A percentile compares a stretch with the other conserved stretches of the same genome.
Evolutionary conservation across 768 basidiomycete species (phyloP).

Genomic region (Cyclocybe cylindracea): DNA sequence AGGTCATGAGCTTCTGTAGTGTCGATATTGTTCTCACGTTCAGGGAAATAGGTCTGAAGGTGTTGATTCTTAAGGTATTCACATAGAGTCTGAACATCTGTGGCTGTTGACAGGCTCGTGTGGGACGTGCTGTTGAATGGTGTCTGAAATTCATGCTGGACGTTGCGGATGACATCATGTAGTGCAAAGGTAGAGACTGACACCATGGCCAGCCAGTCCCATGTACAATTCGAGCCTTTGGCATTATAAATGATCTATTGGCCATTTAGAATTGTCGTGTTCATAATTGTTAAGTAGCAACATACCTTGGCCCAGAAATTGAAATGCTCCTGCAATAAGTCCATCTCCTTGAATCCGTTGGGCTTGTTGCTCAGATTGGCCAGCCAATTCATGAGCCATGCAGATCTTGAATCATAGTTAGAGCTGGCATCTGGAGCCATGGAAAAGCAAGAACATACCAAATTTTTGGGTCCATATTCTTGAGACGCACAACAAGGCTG

Average conservation of each 20-base stretch:
- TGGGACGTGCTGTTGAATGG: constrained; percentile 15
- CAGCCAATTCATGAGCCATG: constrained; percentile 4
- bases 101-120: constrained; percentile 7
- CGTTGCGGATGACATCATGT: constrained; percentile 12
- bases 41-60: constrained; percentile 5
- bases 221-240: constrained; percentile 14
- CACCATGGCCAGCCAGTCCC: constrained; percentile 17
- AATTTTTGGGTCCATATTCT: constrained; percentile 10
- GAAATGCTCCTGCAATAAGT: constrained; percentile 5
- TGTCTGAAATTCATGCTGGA: constrained; percentile 10
- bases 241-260: constrained; percentile 16
- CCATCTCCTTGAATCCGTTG: constrained; percentile 4
- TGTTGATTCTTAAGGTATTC: constrained; percentile 5
- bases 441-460: neutral
- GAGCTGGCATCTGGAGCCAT: neutral
- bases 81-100: constrained; percentile 1
- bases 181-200: constrained; percentile 16
- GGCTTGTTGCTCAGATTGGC: neutral
- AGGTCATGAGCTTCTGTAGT: constrained; percentile 6
- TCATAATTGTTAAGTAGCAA: neutral
- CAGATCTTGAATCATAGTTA: neutral
- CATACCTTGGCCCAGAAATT: constrained; percentile 26
- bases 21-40: neutral
- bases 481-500: constrained; percentile 4
- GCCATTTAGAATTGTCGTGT: neutral